Base-by-base conservation (phyloP, 2,329 filamentous ascomycete species). In the Calonectria pteridis region DNA sequence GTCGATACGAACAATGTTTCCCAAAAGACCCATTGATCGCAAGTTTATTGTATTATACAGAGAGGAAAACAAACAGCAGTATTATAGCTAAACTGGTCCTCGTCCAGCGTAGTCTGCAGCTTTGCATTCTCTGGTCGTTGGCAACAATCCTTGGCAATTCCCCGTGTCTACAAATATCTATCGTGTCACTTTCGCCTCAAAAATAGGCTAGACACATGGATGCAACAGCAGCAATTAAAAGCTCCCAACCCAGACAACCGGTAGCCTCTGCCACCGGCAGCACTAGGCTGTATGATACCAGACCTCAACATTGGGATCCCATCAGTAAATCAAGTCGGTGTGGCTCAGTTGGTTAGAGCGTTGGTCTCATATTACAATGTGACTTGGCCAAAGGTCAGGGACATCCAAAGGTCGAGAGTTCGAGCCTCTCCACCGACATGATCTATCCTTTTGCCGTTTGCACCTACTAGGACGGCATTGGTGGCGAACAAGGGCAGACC, bases 301-400 rank as follows among this genome's bases (percentile, higher is more conserved):
- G 29, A 49, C 31, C 50, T 68, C 37, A 26, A 43, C 16, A 20
- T 1, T n/a, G 28, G 20, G 53, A 58, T 62, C 53, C 29, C 43
- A 69, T 69, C 40, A 69, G 31, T 26, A 18, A 62, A 62, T 69
- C 53, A 62, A 62, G 67, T 69, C 67, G 67, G 67, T 69, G 67
- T 69, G 67, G 67, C 67, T 69, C 67, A 69, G 67, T 69, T 69
- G 67, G 67, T 69, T 69, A 69, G 67, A 69, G 67, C 67, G 67
- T 69, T 69, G 67, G 67, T 69, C 67, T 69, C 67, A 69, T 69
- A 69, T 58, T 23, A 28, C 23, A 35, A 11, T 62, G 28, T 69
- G 67, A 69, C 67, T 69, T 69, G 67, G 20, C 67, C 67, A 37
- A 28, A 69, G 67, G 67, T 63, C 67, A 69, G 67, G 65, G 67